phyloP scores from a whole-genome alignment of 2,329 filamentous ascomycete genomes.

The Scorias spongiosa region DNA sequence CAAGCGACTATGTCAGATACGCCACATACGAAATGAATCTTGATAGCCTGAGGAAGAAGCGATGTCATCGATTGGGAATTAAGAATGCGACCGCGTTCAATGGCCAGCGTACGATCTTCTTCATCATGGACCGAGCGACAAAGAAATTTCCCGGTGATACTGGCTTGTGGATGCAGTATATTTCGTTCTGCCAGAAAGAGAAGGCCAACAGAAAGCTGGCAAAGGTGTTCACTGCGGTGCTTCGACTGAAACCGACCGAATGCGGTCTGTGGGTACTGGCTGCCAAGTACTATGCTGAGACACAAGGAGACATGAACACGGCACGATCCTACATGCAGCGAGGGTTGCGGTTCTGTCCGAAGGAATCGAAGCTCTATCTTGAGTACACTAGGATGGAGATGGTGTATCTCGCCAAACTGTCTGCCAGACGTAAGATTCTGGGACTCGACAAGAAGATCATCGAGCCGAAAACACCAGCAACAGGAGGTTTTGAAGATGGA shows the following conservation, averaged over 20 bases:
- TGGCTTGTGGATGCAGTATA: constrained; percentile 77
- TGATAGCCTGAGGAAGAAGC: constrained; percentile 65
- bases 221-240: constrained; percentile 47
- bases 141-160: constrained; percentile 70
- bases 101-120: constrained; percentile 71
- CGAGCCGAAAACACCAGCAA: constrained; percentile 19
- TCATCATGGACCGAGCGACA: constrained; percentile 75
- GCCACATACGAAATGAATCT: constrained; percentile 53
- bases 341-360: constrained; percentile 77
- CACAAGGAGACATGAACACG: constrained; percentile 71
- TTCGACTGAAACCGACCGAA: constrained; percentile 75
- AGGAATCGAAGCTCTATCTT: constrained; percentile 60
- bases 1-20: constrained; percentile 73
- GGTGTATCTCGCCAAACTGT: constrained; percentile 75
- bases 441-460: constrained; percentile 36
- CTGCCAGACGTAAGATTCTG: constrained; percentile 53
- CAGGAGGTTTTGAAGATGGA: constrained; percentile 25
- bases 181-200: constrained; percentile 61
- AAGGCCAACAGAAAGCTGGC: constrained; percentile 45
- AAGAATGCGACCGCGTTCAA: constrained; percentile 50
- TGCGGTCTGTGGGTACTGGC: constrained; percentile 71
- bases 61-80: constrained; percentile 66
- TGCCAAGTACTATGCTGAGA: constrained; percentile 63
- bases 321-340: constrained; percentile 78
- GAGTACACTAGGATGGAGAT: constrained; percentile 87